A percentile compares a stretch with the other conserved stretches of the same genome.
Evolutionary conservation across 371 early-diverging fungal genomes (phyloP).

Genomic region (Rhizopus sp.): DNA sequence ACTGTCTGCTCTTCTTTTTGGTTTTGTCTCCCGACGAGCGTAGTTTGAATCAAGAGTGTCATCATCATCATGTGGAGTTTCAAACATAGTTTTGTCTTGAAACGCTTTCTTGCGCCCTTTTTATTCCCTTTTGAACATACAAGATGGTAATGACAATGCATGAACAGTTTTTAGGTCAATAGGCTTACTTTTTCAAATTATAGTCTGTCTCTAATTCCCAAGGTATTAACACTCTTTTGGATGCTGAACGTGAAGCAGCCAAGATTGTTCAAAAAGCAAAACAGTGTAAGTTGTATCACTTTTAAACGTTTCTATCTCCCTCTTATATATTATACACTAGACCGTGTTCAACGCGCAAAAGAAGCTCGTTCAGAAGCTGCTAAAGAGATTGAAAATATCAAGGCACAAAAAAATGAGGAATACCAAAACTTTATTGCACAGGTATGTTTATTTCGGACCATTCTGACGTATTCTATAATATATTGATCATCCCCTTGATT

Average conservation of each 20-base stretch:
- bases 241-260: constrained; percentile 83
- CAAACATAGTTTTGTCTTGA: constrained; percentile 3
- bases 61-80: constrained; percentile 3
- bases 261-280: constrained; percentile 93
- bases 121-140: constrained; percentile 3
- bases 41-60: not conserved
- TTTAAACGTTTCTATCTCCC: not conserved
- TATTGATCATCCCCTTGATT: constrained; percentile 12
- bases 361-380: constrained; percentile 93
- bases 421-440: constrained; percentile 81
- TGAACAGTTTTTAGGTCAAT: not conserved
- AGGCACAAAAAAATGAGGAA: constrained; percentile 83
- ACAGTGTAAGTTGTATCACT: constrained; percentile 70
- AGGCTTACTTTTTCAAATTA: not conserved
- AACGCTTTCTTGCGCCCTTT: constrained; percentile 2
- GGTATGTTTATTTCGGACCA: constrained; percentile 40
- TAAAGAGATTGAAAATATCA: constrained; percentile 89
- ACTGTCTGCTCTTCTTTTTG: not conserved
- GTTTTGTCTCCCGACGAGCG: not conserved
- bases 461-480: constrained; percentile 5
- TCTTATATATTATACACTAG: constrained; percentile 43
- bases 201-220: constrained; percentile 76
- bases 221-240: constrained; percentile 83
- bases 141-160: not conserved
- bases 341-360: constrained; percentile 90